Percentiles rank a stretch among this genome's conserved stretches.
These are phyloP conservation scores for Suillus lakei DNA, from an alignment of 768 basidiomycete species.

Conservation along the genomic window DNA sequence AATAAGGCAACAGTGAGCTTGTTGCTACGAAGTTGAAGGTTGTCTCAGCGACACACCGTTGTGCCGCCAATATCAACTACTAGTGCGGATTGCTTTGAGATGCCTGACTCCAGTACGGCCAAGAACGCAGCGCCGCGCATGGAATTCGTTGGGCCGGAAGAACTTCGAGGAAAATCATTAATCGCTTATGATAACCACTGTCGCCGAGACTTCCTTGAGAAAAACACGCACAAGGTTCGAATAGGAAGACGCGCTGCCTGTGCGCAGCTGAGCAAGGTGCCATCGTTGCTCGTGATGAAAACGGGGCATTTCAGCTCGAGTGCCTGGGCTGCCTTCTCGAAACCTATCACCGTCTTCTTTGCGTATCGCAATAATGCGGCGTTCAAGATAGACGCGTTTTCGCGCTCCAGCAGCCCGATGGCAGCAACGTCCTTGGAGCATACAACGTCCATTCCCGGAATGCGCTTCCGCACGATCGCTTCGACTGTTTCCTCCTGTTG, in stretches of 20 bases:
- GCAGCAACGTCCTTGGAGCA: constrained; percentile 62
- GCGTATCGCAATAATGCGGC: constrained; percentile 67
- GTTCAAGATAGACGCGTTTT: constrained; percentile 72
- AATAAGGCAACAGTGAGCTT: constrained; percentile 10
- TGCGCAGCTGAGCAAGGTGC: constrained; percentile 53
- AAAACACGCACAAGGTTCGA: constrained; percentile 52
- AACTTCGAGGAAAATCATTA: constrained; percentile 27
- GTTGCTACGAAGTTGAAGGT: constrained; percentile 10
- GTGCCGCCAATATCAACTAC: constrained; percentile 73
- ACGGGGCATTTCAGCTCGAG: constrained; percentile 54
- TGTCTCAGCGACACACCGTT: constrained; percentile 39
- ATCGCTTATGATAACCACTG: constrained; percentile 5
- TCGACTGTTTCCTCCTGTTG: constrained; percentile 53
- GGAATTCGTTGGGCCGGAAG: constrained; percentile 67
- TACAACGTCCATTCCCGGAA: constrained; percentile 50
- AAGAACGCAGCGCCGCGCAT: constrained; percentile 72
- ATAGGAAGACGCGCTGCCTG: constrained; percentile 63
- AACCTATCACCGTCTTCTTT: constrained; percentile 56
- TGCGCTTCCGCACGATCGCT: constrained; percentile 44
- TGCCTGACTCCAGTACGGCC: constrained; percentile 44
- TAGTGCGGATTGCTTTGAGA: constrained; percentile 44
- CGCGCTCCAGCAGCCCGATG: constrained; percentile 64
- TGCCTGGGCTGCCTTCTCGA: constrained; percentile 52
- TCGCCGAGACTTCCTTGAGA: constrained; percentile 20
- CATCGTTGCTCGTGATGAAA: constrained; percentile 66